phyloP scores from a whole-genome alignment of 163 green algal genomes.

The Chlamydomonas reinhardtii region DNA sequence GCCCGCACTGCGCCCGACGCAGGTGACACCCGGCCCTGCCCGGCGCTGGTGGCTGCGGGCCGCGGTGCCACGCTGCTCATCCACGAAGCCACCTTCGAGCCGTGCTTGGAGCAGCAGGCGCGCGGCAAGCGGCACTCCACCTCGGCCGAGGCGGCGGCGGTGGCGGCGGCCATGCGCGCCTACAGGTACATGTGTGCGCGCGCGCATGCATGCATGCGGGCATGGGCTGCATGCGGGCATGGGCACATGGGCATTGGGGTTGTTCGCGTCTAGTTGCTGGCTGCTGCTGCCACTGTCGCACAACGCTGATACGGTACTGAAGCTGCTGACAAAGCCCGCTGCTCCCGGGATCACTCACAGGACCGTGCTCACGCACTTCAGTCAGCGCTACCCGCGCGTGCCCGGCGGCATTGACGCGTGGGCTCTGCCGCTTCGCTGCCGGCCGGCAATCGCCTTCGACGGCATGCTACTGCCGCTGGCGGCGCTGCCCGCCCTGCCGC shows the following conservation, averaged over 20 bases:
- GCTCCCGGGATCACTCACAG: slow-evolving; percentile 31
- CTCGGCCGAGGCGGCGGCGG: slow-evolving; percentile 84
- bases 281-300: no score
- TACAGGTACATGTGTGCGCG: slow-evolving; percentile 65
- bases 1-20: no score
- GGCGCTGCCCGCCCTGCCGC: slow-evolving; percentile 57
- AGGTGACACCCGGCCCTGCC: slow-evolving; percentile 95
- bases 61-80: slow-evolving; percentile 91
- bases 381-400: slow-evolving; percentile 94
- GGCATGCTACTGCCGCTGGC: slow-evolving; percentile 63
- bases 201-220: not conserved
- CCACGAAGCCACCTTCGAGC: slow-evolving; percentile 98
- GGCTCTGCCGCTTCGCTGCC: slow-evolving; percentile 15
- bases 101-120: slow-evolving; percentile 83
- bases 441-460: slow-evolving; percentile 63
- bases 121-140: slow-evolving; percentile 93
- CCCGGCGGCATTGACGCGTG: slow-evolving; percentile 65
- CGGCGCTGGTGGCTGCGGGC: slow-evolving; percentile 74
- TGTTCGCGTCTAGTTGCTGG: no score
- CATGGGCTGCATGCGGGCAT: not conserved
- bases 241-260: no score
- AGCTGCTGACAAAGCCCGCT: no score
- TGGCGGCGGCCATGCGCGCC: slow-evolving; percentile 69
- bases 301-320: no score
- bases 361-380: slow-evolving; percentile 99